Evolutionary conservation across 192 early-diverging fungal species (phyloP).

Genomic region (Coemansia sp.): DNA sequence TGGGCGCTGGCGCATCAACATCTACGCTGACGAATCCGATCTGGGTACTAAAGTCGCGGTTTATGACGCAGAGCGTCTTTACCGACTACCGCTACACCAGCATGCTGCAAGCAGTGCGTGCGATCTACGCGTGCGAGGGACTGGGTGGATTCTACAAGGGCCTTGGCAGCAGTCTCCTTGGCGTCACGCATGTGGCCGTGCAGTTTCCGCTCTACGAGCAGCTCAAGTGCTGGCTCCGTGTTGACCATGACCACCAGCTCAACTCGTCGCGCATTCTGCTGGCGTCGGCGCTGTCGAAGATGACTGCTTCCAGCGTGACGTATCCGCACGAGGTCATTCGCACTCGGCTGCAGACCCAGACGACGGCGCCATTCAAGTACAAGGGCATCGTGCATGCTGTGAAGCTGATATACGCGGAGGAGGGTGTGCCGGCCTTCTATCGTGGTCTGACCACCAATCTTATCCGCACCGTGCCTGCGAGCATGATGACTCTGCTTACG

Average conservation of each 20-base stretch:
- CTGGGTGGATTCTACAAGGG: constrained; percentile 89
- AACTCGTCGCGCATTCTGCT: constrained; percentile 66
- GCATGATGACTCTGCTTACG: constrained; percentile 82
- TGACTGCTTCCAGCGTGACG: constrained; percentile 83
- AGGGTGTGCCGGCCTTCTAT: constrained; percentile 84
- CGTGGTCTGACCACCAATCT: constrained; percentile 84
- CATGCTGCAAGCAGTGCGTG: constrained; percentile 76
- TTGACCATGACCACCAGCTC: constrained; percentile 22
- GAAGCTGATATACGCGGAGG: constrained; percentile 70
- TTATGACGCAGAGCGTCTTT: constrained; percentile 79
- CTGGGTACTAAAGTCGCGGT: constrained; percentile 90
- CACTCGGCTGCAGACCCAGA: constrained; percentile 91
- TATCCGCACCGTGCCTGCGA: constrained; percentile 85
- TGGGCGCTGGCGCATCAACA: constrained; percentile 77
- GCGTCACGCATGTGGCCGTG: constrained; percentile 89
- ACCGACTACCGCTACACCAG: constrained; percentile 82
- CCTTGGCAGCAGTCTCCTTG: constrained; percentile 85
- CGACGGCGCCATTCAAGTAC: constrained; percentile 72
- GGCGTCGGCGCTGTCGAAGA: constrained; percentile 84
- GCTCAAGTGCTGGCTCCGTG: constrained; percentile 60
- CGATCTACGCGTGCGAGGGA: constrained; percentile 78
- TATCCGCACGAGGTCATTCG: constrained; percentile 97
- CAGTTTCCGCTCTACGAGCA: constrained; percentile 97
- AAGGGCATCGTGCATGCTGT: constrained; percentile 80
- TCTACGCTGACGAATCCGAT: constrained; percentile 84